Base-by-base conservation (phyloP, 768 basidiomycete genomes). In the Mycena rosella region DNA sequence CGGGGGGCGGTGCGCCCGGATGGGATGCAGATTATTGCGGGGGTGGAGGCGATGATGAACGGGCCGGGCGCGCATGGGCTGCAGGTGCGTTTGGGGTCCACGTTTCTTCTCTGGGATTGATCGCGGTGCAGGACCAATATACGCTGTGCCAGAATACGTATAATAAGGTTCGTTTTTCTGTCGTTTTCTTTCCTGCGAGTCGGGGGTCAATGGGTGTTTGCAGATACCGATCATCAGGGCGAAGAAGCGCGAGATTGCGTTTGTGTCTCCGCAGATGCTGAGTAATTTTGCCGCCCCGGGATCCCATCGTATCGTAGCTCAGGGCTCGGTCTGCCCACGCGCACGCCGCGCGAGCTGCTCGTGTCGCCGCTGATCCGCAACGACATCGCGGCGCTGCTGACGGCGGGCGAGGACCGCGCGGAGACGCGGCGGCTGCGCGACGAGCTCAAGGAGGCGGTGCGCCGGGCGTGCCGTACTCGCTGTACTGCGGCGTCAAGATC, bases 231-330 rank as follows among this genome's bases (percentile, higher is more conserved):
- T 71, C 36, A 67, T 71, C 65, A 71, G 64, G 44, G 44, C 57
- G 38, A 71, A 67, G 42, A 71, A 71, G 45, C 65, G 69, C 48
- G 69, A 67, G 65, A 71, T 71, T n/a, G 67, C 69, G 9, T 71
- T 71, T 29, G 69, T 67, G 47, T 67, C 69, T 38, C 65, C 69
- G 40, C 65, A 64, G 42, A 71, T 71, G 69, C 63, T 71, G 11
- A 36, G 69, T 71, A 27, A 0, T 62, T 52, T 32, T 44, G n/a
- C n/a, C n/a, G n/a, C n/a, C n/a, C n/a, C n/a, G n/a, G n/a, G n/a
- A n/a, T n/a, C n/a, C n/a, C n/a, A n/a, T n/a, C n/a, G n/a, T n/a
- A n/a, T n/a, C n/a, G n/a, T n/a, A n/a, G n/a, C n/a, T n/a, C n/a
- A n/a, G n/a, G n/a, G n/a, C 62, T 71, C 30, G 69, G 65, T 17